Conservation (phyloP, 495 filamentous ascomycete genomes). For the Collariella sp. region DNA sequence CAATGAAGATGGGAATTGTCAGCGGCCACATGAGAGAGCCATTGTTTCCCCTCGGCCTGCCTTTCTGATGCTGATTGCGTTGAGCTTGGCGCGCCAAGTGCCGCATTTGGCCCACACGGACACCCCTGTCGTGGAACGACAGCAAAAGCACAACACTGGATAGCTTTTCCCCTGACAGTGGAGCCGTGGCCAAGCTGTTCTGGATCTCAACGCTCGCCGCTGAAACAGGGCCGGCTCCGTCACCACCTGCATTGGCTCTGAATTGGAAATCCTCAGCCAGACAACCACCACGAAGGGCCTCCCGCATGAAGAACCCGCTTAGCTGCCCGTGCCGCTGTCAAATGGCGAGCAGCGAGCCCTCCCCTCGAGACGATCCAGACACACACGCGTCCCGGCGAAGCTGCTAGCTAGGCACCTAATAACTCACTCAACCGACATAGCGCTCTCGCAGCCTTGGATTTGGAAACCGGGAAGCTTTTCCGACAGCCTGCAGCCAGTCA, state of each 20-base stretch:
- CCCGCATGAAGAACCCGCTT: conserved; percentile 1
- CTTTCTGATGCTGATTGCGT: too few relatives aligned
- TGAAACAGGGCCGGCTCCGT: conserved; percentile 8
- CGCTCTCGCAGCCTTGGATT: too few relatives aligned
- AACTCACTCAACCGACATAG: too few relatives aligned
- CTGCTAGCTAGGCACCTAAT: not conserved
- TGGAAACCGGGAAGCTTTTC: not conserved
- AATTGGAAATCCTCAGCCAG: not conserved
- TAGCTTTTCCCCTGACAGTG: not conserved
- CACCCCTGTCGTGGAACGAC: too few relatives aligned
- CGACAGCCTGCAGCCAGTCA: not conserved
- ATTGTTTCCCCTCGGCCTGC: too few relatives aligned
- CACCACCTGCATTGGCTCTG: not conserved
- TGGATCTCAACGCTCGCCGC: not conserved
- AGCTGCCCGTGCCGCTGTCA: not conserved
- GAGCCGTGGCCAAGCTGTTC: not conserved
- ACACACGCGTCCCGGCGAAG: conserved; percentile 2
- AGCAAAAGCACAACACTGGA: conserved; percentile 1
- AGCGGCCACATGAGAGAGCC: too few relatives aligned
- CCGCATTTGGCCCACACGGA: too few relatives aligned
- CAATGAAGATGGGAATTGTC: too few relatives aligned
- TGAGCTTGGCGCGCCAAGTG: too few relatives aligned
- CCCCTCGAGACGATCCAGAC: conserved; percentile 1
- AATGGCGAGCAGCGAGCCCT: conserved; percentile 3
- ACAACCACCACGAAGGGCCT: not conserved